These are phyloP conservation scores for Aspergillus neotritici DNA, from an alignment of 2,329 filamentous ascomycete species.

Conservation along the genomic window DNA sequence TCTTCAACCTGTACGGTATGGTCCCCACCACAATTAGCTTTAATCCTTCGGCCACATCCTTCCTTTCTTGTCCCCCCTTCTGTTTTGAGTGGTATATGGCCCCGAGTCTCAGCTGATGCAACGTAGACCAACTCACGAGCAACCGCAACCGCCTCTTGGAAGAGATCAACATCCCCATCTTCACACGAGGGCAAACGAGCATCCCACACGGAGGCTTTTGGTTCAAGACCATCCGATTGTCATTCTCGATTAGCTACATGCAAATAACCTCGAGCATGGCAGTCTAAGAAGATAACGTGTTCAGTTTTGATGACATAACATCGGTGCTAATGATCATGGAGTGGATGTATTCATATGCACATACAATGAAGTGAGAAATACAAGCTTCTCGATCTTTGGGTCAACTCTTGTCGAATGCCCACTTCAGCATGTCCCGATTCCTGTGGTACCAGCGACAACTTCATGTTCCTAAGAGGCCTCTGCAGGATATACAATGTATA, in stretches of 20 bases:
- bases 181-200: slow-evolving; percentile 20
- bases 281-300: too few relatives aligned
- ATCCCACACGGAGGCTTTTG: slow-evolving; percentile 12
- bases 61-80: background rate
- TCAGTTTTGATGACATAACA: too few relatives aligned
- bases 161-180: slow-evolving; percentile 19
- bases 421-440: too few relatives aligned
- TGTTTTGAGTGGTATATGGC: background rate
- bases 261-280: too few relatives aligned
- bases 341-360: too few relatives aligned
- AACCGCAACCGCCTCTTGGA: slow-evolving; percentile 12
- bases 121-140: slow-evolving; percentile 11
- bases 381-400: too few relatives aligned
- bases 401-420: too few relatives aligned
- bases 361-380: too few relatives aligned
- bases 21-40: background rate
- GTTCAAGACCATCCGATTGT: slow-evolving; percentile 20
- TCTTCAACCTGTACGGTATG: slow-evolving; percentile 21
- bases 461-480: too few relatives aligned
- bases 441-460: too few relatives aligned
- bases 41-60: background rate
- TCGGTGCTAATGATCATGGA: too few relatives aligned
- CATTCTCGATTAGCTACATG: slow-evolving; percentile 23
- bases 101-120: slow-evolving; percentile 12
- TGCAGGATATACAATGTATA: too few relatives aligned